Base-by-base conservation (phyloP, 768 basidiomycete species). In the Mycena capillaripes region DNA sequence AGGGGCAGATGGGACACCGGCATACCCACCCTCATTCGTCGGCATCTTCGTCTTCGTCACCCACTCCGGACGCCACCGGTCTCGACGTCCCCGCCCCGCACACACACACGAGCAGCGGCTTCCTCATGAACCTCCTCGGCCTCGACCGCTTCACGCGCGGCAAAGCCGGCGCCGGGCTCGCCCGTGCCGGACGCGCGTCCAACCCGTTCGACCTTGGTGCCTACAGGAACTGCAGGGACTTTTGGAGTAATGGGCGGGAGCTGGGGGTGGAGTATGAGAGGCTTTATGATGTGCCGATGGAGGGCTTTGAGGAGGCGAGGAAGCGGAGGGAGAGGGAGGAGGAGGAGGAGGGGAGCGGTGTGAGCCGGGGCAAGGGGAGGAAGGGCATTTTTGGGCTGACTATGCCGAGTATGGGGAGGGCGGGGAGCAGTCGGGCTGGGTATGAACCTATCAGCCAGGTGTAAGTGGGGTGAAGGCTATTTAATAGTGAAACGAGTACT, bases 121-220 rank as follows among this genome's bases (percentile, higher is more conserved):
- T 97, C 88, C 80, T 98, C 52, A 91, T 98, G 88, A 93, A 94
- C 81, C 86, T 99, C 5, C 90, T 98, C 36, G 98, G 98, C 0
- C 88, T 99, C 57, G 98, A 99, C 83, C 85, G 96, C 60, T 98
- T 98, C 83, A 98, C 97, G 44, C 92, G 93, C 64, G 96, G 96
- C 27, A 92, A 92, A 74, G 97, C 96, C 0, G 93, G 93, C 10
- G 91, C 95, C 75, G 97, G 97, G 27, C 91, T 99, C 66, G 89
- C 92, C 57, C 86, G 91, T 29, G 92, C 95, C 1, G 86, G 90
- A 8, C 91, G 89, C 66, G 92, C 94, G 42, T 87, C 89, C 62
- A 99, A 99, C 82, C 98, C 97, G 46, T 99, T 99, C 80, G 96
- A 98, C 82, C 76, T 94, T 25, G 97, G 97, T 2, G 55, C 93